phyloP scores from a whole-genome alignment of 2,329 filamentous ascomycete genomes.

The Talaromyces funiculosus region DNA sequence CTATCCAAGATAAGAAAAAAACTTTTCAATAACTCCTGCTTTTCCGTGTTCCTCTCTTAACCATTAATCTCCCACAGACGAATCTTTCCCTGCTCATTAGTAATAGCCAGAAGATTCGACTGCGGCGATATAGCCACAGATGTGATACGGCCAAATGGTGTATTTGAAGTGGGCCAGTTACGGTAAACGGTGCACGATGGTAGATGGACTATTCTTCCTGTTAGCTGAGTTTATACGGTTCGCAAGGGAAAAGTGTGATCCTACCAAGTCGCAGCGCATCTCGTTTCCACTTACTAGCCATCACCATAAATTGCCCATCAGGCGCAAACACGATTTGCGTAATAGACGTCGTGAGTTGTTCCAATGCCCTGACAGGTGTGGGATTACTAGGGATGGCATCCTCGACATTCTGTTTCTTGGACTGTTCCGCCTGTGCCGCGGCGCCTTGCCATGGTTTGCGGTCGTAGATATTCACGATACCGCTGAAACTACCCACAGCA shows the following conservation, averaged over 20 bases:
- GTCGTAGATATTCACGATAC: constrained; percentile 92
- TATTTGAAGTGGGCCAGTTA: constrained; percentile 93
- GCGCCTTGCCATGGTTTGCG: constrained; percentile 56
- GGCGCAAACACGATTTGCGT: constrained; percentile 75
- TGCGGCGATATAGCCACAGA: constrained; percentile 62
- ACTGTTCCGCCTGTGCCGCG: constrained; percentile 27
- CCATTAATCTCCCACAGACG: constrained; percentile 74
- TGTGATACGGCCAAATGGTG: constrained; percentile 78
- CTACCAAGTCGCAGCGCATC: constrained; percentile 69
- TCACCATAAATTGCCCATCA: constrained; percentile 82
- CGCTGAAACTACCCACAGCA: constrained; percentile 76
- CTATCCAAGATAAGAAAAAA: neutral
- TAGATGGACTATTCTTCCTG: constrained; percentile 55
- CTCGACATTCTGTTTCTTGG: constrained; percentile 25
- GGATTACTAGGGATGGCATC: constrained; percentile 59
- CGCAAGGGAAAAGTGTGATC: constrained; percentile 1
- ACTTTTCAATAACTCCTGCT: neutral
- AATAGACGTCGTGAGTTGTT: constrained; percentile 82
- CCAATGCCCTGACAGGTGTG: constrained; percentile 66
- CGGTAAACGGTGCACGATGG: constrained; percentile 89
- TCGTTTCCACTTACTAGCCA: constrained; percentile 80
- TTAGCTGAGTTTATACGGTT: neutral
- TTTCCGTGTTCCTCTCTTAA: neutral
- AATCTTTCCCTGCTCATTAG: constrained; percentile 83
- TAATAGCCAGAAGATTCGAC: constrained; percentile 71